These are phyloP conservation scores for Penicillium sp. DNA, from an alignment of 2,329 filamentous ascomycete species.

Conservation along the genomic window DNA sequence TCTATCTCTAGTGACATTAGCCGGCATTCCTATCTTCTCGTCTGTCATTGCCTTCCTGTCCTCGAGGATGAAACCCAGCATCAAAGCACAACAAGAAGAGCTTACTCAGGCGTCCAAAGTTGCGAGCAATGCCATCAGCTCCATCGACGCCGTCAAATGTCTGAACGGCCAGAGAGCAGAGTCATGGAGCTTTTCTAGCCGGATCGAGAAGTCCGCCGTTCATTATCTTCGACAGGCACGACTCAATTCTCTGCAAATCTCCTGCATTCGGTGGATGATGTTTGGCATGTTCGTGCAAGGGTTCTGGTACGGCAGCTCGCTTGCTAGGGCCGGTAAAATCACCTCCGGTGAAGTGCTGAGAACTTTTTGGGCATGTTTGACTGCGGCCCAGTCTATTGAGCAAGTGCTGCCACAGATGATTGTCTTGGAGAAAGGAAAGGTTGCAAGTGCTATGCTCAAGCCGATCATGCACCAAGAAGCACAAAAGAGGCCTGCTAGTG, in stretches of 20 bases:
- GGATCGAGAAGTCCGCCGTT: slow-evolving; percentile 59
- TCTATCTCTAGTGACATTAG: slow-evolving; percentile 75
- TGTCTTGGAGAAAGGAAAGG: slow-evolving; percentile 75
- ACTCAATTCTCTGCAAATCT: slow-evolving; percentile 70
- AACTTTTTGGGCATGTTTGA: slow-evolving; percentile 80
- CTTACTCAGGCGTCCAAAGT: slow-evolving; percentile 72
- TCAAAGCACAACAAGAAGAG: slow-evolving; percentile 68
- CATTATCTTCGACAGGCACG: slow-evolving; percentile 70
- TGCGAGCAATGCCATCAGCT: slow-evolving; percentile 67
- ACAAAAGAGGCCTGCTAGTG: slow-evolving; percentile 20
- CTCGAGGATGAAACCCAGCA: slow-evolving; percentile 62
- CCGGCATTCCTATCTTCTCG: slow-evolving; percentile 69
- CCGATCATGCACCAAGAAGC: slow-evolving; percentile 41
- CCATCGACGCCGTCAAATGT: slow-evolving; percentile 83
- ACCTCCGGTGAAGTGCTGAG: slow-evolving; percentile 71
- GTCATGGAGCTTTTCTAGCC: slow-evolving; percentile 62
- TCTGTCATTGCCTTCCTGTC: slow-evolving; percentile 63
- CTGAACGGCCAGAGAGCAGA: slow-evolving; percentile 77
- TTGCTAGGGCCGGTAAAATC: slow-evolving; percentile 63
- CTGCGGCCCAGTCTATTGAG: slow-evolving; percentile 74
- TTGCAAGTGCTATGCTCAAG: slow-evolving; percentile 67
- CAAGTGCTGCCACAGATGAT: slow-evolving; percentile 74
- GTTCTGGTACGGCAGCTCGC: slow-evolving; percentile 80
- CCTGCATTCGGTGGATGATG: slow-evolving; percentile 71
- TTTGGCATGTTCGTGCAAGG: slow-evolving; percentile 81